These are phyloP conservation scores for Xylaria sp. DNA, from an alignment of 2,329 filamentous ascomycete species.

Conservation along the genomic window DNA sequence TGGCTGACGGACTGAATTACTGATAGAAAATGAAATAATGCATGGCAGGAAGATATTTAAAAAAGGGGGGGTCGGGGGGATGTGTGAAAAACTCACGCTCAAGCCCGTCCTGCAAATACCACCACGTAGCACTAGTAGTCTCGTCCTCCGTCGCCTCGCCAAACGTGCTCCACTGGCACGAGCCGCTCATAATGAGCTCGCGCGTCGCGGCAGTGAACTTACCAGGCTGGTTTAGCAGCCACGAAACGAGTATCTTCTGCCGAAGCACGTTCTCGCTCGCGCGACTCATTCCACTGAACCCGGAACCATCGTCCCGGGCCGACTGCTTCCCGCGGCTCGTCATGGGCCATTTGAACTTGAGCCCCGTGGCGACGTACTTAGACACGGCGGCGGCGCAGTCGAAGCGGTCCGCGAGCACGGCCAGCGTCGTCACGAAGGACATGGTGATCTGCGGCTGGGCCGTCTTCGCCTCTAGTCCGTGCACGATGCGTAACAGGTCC, in stretches of 20 bases:
- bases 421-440: slow-evolving; percentile 72
- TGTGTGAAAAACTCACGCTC: slow-evolving; percentile 70
- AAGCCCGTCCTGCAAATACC: slow-evolving; percentile 74
- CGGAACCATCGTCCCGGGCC: slow-evolving; percentile 52
- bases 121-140: slow-evolving; percentile 65
- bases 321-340: slow-evolving; percentile 53
- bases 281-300: slow-evolving; percentile 48
- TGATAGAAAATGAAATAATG: neutral
- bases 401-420: slow-evolving; percentile 78
- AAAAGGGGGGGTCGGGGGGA: too few species aligned
- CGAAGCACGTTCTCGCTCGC: slow-evolving; percentile 73
- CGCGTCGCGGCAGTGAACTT: slow-evolving; percentile 71
- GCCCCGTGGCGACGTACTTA: slow-evolving; percentile 59
- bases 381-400: slow-evolving; percentile 69
- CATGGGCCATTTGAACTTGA: slow-evolving; percentile 66
- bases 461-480: slow-evolving; percentile 59
- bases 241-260: slow-evolving; percentile 74
- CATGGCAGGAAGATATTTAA: neutral
- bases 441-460: slow-evolving; percentile 60
- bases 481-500: slow-evolving; percentile 74
- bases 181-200: slow-evolving; percentile 74
- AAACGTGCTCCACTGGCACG: slow-evolving; percentile 64
- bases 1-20: neutral
- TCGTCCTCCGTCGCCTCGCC: slow-evolving; percentile 47
- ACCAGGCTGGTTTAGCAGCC: slow-evolving; percentile 70